Evolutionary conservation across 768 basidiomycete genomes (phyloP).

Genomic region (Leucosporidium yakuticum): DNA sequence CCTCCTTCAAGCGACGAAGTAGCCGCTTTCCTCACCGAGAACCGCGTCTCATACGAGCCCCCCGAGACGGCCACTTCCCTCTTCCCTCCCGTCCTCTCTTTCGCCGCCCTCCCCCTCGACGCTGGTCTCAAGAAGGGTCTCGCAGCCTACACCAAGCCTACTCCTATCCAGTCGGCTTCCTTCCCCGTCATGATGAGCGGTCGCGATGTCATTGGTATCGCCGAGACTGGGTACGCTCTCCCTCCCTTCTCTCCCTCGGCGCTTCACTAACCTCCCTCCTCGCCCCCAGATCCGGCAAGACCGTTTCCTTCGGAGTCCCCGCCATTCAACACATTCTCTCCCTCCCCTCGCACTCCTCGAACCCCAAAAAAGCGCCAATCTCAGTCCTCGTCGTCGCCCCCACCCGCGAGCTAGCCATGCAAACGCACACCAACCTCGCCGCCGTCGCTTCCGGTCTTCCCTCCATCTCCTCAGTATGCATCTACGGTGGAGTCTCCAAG

Average conservation of each 20-base stretch:
- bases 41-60: slow-evolving; percentile 64
- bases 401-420: slow-evolving; percentile 91
- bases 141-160: slow-evolving; percentile 71
- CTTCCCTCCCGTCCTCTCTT: slow-evolving; percentile 64
- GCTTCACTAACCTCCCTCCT: slow-evolving; percentile 1
- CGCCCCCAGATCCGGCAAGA: slow-evolving; percentile 60
- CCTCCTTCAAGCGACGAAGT: slow-evolving; percentile 48
- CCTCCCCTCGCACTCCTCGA: slow-evolving; percentile 39
- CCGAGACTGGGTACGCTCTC: slow-evolving; percentile 80
- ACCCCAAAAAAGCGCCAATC: slow-evolving; percentile 38
- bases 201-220: slow-evolving; percentile 79
- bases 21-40: slow-evolving; percentile 60
- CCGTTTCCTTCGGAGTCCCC: slow-evolving; percentile 89
- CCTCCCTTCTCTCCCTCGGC: not conserved
- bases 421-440: slow-evolving; percentile 79
- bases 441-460: slow-evolving; percentile 63
- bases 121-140: slow-evolving; percentile 59
- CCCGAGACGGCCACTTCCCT: slow-evolving; percentile 48
- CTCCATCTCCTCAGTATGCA: slow-evolving; percentile 71
- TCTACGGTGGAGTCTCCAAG: slow-evolving; percentile 94
- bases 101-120: slow-evolving; percentile 66
- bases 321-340: slow-evolving; percentile 58
- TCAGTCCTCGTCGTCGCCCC: slow-evolving; percentile 77
- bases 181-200: slow-evolving; percentile 35
- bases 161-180: slow-evolving; percentile 89